Evolutionary conservation across 768 basidiomycete species (phyloP).

Genomic region (Boletus fagicola): DNA sequence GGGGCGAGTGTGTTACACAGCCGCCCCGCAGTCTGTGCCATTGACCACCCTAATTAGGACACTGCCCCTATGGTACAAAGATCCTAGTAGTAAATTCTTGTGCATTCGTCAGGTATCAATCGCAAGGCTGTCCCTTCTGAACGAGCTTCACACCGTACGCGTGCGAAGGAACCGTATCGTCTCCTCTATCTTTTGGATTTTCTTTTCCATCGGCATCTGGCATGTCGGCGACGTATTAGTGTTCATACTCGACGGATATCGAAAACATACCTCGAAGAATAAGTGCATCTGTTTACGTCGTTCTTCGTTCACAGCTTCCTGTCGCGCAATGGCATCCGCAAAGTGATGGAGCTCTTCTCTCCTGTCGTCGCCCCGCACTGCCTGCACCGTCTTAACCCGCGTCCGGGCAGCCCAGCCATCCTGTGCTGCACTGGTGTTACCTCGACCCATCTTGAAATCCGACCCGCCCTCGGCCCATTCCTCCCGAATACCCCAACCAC

Average conservation of each 20-base stretch:
- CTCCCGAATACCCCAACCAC: conserved; percentile 20
- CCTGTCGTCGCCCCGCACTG: conserved; percentile 1
- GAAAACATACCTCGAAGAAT: conserved; percentile 46
- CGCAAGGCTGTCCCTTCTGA: too few relatives aligned
- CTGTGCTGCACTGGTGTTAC: neutral
- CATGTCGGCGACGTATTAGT: conserved; percentile 1
- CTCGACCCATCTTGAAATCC: neutral
- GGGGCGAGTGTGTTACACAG: conserved; percentile 5
- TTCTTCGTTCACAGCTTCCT: conserved; percentile 37
- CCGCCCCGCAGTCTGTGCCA: neutral
- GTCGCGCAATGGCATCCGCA: conserved; percentile 46
- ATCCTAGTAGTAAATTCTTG: neutral
- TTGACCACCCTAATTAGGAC: neutral
- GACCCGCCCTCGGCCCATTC: conserved; percentile 12
- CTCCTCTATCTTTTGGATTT: conserved; percentile 51
- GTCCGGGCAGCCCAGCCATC: conserved; percentile 1
- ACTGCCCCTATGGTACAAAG: neutral
- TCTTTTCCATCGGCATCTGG: conserved; percentile 58
- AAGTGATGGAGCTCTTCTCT: conserved; percentile 34
- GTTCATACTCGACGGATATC: neutral
- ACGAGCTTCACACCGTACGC: conserved; percentile 7
- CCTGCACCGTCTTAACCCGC: neutral
- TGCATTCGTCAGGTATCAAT: conserved; percentile 4
- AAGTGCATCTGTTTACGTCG: conserved; percentile 46
- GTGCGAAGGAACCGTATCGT: conserved; percentile 41